Percentiles rank a stretch among this genome's conserved stretches.
Evolutionary conservation across 768 basidiomycete species (phyloP).

Genomic region (Boletus insuetus): DNA sequence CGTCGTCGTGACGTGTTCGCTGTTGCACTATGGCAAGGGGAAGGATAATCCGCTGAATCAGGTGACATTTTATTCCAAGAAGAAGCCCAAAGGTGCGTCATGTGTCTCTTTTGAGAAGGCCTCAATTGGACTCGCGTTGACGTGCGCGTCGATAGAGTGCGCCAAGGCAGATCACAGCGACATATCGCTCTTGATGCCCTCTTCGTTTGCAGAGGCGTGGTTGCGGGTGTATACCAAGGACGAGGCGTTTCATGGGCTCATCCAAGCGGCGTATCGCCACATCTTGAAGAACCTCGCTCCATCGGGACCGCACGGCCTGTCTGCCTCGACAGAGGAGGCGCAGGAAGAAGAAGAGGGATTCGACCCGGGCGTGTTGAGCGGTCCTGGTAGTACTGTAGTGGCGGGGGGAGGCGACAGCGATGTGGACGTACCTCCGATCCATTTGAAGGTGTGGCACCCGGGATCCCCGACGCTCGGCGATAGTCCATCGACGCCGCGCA

Average conservation of each 20-base stretch:
- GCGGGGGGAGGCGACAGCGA: background rate
- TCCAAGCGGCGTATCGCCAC: constrained; percentile 66
- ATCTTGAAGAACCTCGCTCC: constrained; percentile 30
- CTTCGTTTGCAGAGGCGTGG: constrained; percentile 64
- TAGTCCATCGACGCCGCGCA: constrained; percentile 32
- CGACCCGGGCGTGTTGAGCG: constrained; percentile 6
- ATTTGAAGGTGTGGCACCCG: background rate
- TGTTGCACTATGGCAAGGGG: constrained; percentile 78
- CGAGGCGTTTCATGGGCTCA: constrained; percentile 49
- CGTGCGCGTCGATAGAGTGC: constrained; percentile 35
- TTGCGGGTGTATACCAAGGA: constrained; percentile 71
- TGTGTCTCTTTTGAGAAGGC: background rate
- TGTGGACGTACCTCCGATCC: constrained; percentile 30
- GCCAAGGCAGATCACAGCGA: constrained; percentile 48
- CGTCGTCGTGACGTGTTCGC: constrained; percentile 60
- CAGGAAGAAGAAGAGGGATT: constrained; percentile 15
- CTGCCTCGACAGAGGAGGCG: background rate
- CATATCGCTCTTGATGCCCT: constrained; percentile 64
- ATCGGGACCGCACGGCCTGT: background rate
- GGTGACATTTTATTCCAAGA: constrained; percentile 74
- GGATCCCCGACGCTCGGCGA: background rate
- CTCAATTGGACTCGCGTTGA: background rate
- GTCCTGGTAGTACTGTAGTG: background rate
- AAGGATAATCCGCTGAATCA: constrained; percentile 64
- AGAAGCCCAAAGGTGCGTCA: constrained; percentile 50